A percentile compares a stretch with the other conserved stretches of the same genome.
Evolutionary conservation across 75 land plant species (phyloP).

Genomic region (Sequoiadendron giganteum): DNA sequence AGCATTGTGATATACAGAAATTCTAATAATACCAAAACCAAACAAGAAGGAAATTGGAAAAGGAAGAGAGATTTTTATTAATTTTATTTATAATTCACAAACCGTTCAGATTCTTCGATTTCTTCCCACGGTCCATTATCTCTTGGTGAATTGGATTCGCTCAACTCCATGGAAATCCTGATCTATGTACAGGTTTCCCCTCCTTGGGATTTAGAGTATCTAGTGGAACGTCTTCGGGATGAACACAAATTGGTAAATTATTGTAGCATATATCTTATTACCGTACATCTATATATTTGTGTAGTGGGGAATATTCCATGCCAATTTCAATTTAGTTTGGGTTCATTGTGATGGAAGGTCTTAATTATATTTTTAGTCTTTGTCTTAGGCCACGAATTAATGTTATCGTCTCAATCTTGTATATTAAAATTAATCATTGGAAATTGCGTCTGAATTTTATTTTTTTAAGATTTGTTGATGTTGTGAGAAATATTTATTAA

Average conservation of each 20-base stretch:
- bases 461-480: too few species aligned
- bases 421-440: too few species aligned
- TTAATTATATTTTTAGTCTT: too few species aligned
- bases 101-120: conserved; percentile 8
- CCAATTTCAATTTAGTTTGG: too few species aligned
- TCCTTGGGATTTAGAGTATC: background rate
- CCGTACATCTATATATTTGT: too few species aligned
- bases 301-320: too few species aligned
- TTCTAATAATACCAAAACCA: background rate
- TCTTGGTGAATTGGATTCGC: background rate
- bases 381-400: too few species aligned
- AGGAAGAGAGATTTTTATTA: background rate
- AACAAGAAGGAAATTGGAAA: background rate
- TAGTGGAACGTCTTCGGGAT: background rate
- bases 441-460: too few species aligned
- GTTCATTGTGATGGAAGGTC: too few species aligned
- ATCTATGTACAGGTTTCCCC: background rate
- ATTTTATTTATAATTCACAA: background rate
- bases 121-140: background rate
- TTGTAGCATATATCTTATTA: too few species aligned
- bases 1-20: background rate
- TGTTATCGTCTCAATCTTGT: too few species aligned
- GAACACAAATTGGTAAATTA: background rate
- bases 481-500: too few species aligned
- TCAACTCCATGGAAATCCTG: background rate